These are phyloP conservation scores for Aspergillus tubingensis DNA, from an alignment of 2,329 filamentous ascomycete species.

Conservation along the genomic window DNA sequence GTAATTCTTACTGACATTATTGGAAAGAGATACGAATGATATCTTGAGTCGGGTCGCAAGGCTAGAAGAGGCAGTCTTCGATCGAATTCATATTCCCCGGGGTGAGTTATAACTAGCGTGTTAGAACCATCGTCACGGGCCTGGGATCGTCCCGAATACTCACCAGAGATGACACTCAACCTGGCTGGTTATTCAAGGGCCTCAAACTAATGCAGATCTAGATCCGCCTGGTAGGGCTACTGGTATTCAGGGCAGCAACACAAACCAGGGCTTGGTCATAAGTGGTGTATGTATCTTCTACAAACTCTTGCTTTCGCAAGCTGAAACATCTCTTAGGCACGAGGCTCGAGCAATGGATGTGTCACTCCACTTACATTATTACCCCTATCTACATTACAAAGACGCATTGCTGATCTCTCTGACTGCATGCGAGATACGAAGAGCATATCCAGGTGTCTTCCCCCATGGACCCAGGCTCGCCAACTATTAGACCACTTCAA, in stretches of 20 bases:
- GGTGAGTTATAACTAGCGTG: background rate
- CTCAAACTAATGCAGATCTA: background rate
- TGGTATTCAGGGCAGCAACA: background rate
- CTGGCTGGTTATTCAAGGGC: background rate
- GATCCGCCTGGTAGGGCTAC: background rate
- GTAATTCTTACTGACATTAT: background rate
- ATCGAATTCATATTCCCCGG: background rate
- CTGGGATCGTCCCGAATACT: background rate
- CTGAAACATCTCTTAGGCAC: background rate
- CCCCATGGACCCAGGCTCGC: background rate
- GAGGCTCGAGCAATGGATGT: background rate
- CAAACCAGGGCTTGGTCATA: background rate
- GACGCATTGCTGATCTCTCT: background rate
- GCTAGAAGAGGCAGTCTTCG: conserved; percentile 5
- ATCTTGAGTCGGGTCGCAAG: background rate
- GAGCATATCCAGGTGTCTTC: background rate
- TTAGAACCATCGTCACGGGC: background rate
- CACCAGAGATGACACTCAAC: too few species aligned
- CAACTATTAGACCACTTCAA: conserved; percentile 9
- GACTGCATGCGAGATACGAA: background rate
- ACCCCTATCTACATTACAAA: background rate
- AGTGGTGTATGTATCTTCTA: background rate
- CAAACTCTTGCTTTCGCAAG: background rate
- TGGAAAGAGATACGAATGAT: background rate
- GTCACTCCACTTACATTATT: background rate